Base-by-base conservation (phyloP, 2,329 filamentous ascomycete species). In the Cladosporium phlei region DNA sequence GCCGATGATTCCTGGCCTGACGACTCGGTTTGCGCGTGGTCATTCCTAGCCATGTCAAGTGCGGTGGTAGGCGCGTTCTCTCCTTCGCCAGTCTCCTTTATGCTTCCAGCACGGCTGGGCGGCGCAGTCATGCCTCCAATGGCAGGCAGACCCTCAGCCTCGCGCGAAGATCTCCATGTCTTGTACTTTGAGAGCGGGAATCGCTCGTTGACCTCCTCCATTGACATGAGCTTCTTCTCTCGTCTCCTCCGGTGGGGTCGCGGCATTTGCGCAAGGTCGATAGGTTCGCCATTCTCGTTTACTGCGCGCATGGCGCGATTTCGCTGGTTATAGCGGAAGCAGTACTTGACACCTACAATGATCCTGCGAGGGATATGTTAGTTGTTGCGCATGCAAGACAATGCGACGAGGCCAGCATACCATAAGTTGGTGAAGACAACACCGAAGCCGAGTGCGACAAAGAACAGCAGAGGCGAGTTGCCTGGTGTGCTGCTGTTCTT, bases 381-480 rank as follows among this genome's bases (percentile, higher is more conserved):
- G 37, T 34, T 14, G 20, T n/a, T n/a, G n/a, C n/a, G n/a, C 9
- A 20, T 40, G 17, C 17, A 28, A 17, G 3, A 27, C 6, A 38
- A 8, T 43, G 22, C 38, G 24, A 37, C 7, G 17, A 24, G n/a
- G n/a, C n/a, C n/a, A n/a, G 10, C 85, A 73, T 77, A 97, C 93
- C 93, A 98, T 68, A 98, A 73, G 68, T 98, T 98, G 40, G 93
- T 98, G 63, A 98, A 98, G 34, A 98, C 93, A 16, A 98, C 93
- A 59, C 93, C 93, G 61, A 98, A 97, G 4, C 93, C 93, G 22
- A 98, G 75, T 12, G 93, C 91, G 47, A 97, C 89, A 65, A 97
- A 96, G 72, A 97, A 97, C 5, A 93, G 73, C 47, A 93, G 68
- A 29, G 86, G 86, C 28, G 85, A 89, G 63, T 78, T 86, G 34